Percentiles rank a stretch among this genome's conserved stretches.
These are phyloP conservation scores for Erodium maritimum DNA, from an alignment of 345 rosid genomes.

Conservation along the genomic window DNA sequence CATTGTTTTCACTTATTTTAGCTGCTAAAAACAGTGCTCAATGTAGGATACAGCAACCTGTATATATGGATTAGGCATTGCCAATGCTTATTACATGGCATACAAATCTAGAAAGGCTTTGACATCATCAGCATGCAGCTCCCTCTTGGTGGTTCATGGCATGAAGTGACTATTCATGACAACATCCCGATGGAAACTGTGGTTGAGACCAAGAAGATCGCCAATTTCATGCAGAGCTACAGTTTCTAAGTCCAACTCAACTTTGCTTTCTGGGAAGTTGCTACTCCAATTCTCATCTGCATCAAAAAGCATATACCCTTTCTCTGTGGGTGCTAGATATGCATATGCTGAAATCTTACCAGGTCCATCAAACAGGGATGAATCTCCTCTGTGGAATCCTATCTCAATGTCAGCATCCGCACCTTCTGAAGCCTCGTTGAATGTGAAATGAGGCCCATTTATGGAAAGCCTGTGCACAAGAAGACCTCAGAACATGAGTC, in stretches of 20 bases:
- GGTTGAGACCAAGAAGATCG: background rate
- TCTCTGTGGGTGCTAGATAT: background rate
- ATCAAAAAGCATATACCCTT: background rate
- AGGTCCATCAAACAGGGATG: too few species aligned
- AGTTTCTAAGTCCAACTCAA: background rate
- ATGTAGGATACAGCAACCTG: too few species aligned
- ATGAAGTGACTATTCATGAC: background rate
- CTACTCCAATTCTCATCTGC: background rate
- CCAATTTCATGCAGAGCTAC: slow-evolving; percentile 1
- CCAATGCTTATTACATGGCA: too few species aligned
- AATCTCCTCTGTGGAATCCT: background rate
- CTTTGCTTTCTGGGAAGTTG: background rate
- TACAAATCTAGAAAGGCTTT: background rate
- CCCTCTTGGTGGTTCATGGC: background rate
- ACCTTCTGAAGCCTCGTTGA: background rate
- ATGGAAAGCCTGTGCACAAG: background rate
- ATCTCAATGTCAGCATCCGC: background rate
- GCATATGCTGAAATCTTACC: background rate
- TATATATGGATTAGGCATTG: too few species aligned
- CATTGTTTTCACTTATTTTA: too few species aligned
- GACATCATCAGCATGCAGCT: background rate
- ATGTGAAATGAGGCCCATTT: background rate
- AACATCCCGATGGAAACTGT: background rate
- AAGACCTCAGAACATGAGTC: background rate
- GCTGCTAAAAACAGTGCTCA: too few species aligned